A percentile compares a stretch with the other conserved stretches of the same genome.
Conservation (phyloP, 768 basidiomycete species). For the Termitomyces sp. region DNA sequence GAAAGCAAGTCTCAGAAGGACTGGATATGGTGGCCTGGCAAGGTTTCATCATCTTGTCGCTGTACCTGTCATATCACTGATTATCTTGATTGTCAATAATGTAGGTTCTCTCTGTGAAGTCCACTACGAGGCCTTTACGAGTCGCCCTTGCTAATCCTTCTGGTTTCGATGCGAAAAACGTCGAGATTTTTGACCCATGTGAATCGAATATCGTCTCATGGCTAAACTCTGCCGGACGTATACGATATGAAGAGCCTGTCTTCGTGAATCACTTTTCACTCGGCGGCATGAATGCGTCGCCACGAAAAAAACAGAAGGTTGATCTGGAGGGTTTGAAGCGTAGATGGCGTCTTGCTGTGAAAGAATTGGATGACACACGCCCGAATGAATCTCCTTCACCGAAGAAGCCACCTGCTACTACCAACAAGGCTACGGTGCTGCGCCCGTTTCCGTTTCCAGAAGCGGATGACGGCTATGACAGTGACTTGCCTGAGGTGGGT, state of each 20-base stretch:
- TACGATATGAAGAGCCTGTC: constrained; percentile 38
- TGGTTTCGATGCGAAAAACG: constrained; percentile 19
- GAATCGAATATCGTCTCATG: constrained; percentile 35
- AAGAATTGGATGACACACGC: constrained; percentile 24
- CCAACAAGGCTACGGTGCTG: background rate
- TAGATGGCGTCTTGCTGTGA: constrained; percentile 45
- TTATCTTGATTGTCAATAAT: background rate
- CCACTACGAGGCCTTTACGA: constrained; percentile 17
- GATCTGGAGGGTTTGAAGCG: constrained; percentile 25
- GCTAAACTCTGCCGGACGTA: constrained; percentile 21
- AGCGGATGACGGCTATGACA: constrained; percentile 32
- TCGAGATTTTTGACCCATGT: constrained; percentile 29
- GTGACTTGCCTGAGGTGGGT: constrained; percentile 33
- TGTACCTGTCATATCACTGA: background rate
- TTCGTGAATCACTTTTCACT: constrained; percentile 19
- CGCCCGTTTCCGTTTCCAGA: background rate
- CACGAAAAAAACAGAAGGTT: constrained; percentile 40
- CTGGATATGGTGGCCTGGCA: constrained; percentile 67
- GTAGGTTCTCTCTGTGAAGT: constrained; percentile 15
- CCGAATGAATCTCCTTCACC: background rate
- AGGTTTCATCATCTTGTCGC: constrained; percentile 33
- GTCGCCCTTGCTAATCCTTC: constrained; percentile 18
- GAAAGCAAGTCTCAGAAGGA: constrained; percentile 15
- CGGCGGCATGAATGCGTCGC: constrained; percentile 24
- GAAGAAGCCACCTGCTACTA: background rate